Base-by-base conservation (phyloP, 345 rosid genomes). In the Hibiscus trionum region DNA sequence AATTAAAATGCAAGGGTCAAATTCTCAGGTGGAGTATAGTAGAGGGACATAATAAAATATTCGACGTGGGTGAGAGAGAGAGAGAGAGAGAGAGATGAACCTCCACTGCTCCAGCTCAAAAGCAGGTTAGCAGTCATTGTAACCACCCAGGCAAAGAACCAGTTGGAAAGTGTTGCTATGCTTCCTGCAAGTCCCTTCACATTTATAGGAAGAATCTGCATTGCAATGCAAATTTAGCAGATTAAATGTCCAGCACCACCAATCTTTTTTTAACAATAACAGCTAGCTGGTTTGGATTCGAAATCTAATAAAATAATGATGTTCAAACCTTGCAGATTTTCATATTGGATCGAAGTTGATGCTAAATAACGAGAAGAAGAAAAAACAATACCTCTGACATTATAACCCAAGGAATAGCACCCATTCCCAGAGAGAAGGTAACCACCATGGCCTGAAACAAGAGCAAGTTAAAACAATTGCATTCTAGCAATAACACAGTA, bases 341-440 rank as follows among this genome's bases (percentile, higher is more conserved):
- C 47, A 10, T 44, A 44, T 44, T 44, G 0, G 63, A 49, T 16
- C 16, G 66, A 60, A n/a, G 24, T 4, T 26, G 2, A 57, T 14
- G 44, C 42, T 19, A 31, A 4, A 47, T 21, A 6, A 53, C 24
- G 19, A 29, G 10, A 8, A 39, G 8, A 35, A 4, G 3, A 33
- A 29, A 42, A 42, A 24, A n/a, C 5, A 10, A 27, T 82, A 95
- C 99, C 99, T 95, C 99, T 2, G 98, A 95, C 99, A 92, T 95
- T 80, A 95, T 92, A 76, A 95, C 16, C 99, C 99, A 95, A n/a
- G 98, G 99, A 76, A 95, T 89, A 4, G 99, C 84, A 35, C 99
- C 99, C 78, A 92, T 82, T 78, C 99, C 99, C 69, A 95, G 81
- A 73, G 98, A 92, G 84, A 95, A 95, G 64, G 74, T 8, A 65